Evolutionary conservation across 257 asterid species (phyloP).

Genomic region (Avicennia marina): DNA sequence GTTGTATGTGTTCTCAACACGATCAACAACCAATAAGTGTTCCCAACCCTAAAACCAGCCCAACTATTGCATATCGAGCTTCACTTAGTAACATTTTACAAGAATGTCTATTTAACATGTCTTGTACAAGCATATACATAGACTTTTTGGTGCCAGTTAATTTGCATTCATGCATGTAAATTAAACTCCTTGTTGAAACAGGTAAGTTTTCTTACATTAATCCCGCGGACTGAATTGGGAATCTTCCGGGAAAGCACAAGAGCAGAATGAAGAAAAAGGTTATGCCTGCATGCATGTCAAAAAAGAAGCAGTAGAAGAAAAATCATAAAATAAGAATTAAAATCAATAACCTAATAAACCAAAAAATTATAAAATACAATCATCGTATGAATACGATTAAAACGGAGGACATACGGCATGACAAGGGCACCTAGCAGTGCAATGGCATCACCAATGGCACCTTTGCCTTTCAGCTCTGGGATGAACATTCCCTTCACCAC

Average conservation of each 20-base stretch:
- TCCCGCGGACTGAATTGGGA: slow-evolving; percentile 70
- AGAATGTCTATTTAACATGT: no score
- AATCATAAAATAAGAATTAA: not conserved
- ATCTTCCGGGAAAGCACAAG: slow-evolving; percentile 79
- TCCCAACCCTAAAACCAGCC: no score
- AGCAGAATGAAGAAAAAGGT: slow-evolving; percentile 86
- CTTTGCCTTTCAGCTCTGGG: slow-evolving; percentile 66
- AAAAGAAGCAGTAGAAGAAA: slow-evolving; percentile 7
- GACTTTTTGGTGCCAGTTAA: no score
- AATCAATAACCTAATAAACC: no score
- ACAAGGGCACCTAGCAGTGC: slow-evolving; percentile 86
- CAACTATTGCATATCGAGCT: no score
- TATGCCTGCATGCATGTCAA: slow-evolving; percentile 63
- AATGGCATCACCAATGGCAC: slow-evolving; percentile 77
- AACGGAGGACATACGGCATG: slow-evolving; percentile 60
- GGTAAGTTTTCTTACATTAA: slow-evolving; percentile 89
- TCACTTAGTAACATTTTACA: no score
- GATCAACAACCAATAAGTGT: no score
- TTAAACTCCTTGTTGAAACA: no score
- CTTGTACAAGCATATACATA: no score
- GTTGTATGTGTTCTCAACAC: no score
- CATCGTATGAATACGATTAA: not conserved
- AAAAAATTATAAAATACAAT: no score
- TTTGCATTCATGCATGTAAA: no score
- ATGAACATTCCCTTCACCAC: slow-evolving; percentile 74